phyloP scores from a whole-genome alignment of 345 rosid species.

The Mercurialis annua region DNA sequence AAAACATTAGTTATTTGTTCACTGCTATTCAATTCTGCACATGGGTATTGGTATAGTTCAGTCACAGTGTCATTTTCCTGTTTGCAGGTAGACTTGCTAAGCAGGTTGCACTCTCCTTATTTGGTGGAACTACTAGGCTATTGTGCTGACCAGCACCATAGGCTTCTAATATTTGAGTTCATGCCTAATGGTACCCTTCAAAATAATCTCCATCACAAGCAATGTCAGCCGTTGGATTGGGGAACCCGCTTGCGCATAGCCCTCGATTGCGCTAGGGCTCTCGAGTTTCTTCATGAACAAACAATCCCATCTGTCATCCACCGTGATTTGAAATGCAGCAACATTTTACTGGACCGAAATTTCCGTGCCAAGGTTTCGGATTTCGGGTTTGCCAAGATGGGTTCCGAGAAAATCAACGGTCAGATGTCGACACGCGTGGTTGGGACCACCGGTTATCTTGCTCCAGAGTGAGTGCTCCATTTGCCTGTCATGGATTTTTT shows the following conservation, averaged over 20 bases:
- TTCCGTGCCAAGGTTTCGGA: slow-evolving; percentile 69
- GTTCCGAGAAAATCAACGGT: slow-evolving; percentile 67
- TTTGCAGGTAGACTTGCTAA: slow-evolving; percentile 79
- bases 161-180: slow-evolving; percentile 65
- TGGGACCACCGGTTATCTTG: slow-evolving; percentile 76
- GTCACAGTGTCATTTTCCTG: not conserved
- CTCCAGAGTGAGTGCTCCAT: slow-evolving; percentile 82
- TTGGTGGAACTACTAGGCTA: slow-evolving; percentile 85
- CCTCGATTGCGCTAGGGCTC: slow-evolving; percentile 77
- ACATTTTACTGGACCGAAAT: slow-evolving; percentile 56
- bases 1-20: not conserved
- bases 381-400: slow-evolving; percentile 77
- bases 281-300: slow-evolving; percentile 82
- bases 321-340: slow-evolving; percentile 77
- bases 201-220: slow-evolving; percentile 51
- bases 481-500: slow-evolving; percentile 12
- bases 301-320: slow-evolving; percentile 67
- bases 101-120: slow-evolving; percentile 75
- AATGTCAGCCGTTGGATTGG: slow-evolving; percentile 54
- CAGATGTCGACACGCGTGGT: slow-evolving; percentile 65
- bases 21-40: slow-evolving; percentile 25
- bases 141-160: slow-evolving; percentile 86
- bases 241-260: slow-evolving; percentile 70
- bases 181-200: slow-evolving; percentile 75
- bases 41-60: slow-evolving; percentile 24